Percentiles rank a stretch among this genome's conserved stretches.
phyloP scores from a whole-genome alignment of 2,329 filamentous ascomycete genomes.

The Epichloe aotearoae region DNA sequence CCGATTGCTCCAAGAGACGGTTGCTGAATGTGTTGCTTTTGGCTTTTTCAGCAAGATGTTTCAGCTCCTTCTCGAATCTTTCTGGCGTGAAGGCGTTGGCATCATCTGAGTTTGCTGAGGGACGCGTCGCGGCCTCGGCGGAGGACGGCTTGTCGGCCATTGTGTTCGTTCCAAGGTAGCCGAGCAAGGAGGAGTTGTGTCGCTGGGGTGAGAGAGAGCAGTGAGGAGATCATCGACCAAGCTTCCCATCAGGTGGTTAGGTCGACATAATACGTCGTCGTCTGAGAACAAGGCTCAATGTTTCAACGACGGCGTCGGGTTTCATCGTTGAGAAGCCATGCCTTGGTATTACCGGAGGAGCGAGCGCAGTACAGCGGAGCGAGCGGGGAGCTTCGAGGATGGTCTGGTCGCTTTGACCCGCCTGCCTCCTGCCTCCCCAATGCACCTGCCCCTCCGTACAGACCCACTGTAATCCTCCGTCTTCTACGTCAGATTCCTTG shows the following conservation, averaged over 20 bases:
- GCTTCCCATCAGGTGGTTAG: neutral
- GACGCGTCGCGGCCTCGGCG: neutral
- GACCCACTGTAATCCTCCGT: too few relatives aligned
- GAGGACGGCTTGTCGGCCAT: neutral
- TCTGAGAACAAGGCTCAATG: neutral
- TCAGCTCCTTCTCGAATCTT: constrained; percentile 40
- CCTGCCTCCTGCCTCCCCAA: neutral
- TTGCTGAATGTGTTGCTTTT: constrained; percentile 19
- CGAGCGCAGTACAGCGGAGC: neutral
- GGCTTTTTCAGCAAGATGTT: constrained; percentile 33
- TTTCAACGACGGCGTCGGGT: neutral
- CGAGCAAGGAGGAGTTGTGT: too few relatives aligned
- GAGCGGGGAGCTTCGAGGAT: neutral
- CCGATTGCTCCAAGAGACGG: constrained; percentile 22
- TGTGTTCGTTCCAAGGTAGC: neutral
- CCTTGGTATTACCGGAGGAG: neutral
- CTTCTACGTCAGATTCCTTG: too few relatives aligned
- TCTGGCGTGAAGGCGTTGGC: constrained; percentile 31
- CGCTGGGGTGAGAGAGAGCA: neutral
- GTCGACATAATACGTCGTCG: neutral
- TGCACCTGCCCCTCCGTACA: too few relatives aligned
- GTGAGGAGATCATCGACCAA: neutral
- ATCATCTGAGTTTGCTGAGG: constrained; percentile 1
- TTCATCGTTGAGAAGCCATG: neutral
- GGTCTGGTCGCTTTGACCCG: neutral